Evolutionary conservation across 2,329 filamentous ascomycete genomes (phyloP), one percentile per base, ranked within the genome.

Genomic region (Fusarium musae): DNA sequence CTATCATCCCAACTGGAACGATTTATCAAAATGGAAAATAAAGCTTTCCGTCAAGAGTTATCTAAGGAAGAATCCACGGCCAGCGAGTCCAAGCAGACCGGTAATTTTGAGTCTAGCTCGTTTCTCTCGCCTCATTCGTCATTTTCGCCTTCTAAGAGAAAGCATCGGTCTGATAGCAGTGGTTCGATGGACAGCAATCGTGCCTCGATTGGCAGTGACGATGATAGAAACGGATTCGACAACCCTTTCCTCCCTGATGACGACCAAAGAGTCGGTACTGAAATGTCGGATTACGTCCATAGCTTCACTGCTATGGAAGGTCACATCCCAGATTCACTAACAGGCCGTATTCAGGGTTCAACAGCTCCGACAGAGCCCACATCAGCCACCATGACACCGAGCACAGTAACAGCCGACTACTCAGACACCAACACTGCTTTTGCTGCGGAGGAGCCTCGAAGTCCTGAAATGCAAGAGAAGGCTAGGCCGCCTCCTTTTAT

Each of bases 11-110:
- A 77, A 4, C 70, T 82, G 15, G 79, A 87, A 78, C 82, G 83
- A 37, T 90, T 90, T 75, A 81, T 86, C 9, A 83, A 82, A 43
- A 82, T 82, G 42, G 88, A 90, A 57, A 90, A 89, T 70, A 84
- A 84, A 63, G 81, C 82, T 4, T 90, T 90, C 77, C 82, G 83
- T 23, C 82, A 84, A 56, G 88, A 90, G 72, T 80, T 89, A 11
- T 80, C 79, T 26, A 81, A 82, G 44, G 84, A 86, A 69, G 73
- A 75, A 53, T 70, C 72, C 15, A 72, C 76, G 7, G 74, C 79
- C 23, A 69, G 46, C 13, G 73, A 77, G 28, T 60, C 67, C 15
- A 76, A 68, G 61, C 69, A 62, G 32, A 49, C 69, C 15, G 30
- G 60, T n/a, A 73, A 75, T 17, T 67, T 82, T n/a, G 84, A 85